Base-by-base conservation (phyloP, 2,329 filamentous ascomycete species). In the Fusarium metavorans region DNA sequence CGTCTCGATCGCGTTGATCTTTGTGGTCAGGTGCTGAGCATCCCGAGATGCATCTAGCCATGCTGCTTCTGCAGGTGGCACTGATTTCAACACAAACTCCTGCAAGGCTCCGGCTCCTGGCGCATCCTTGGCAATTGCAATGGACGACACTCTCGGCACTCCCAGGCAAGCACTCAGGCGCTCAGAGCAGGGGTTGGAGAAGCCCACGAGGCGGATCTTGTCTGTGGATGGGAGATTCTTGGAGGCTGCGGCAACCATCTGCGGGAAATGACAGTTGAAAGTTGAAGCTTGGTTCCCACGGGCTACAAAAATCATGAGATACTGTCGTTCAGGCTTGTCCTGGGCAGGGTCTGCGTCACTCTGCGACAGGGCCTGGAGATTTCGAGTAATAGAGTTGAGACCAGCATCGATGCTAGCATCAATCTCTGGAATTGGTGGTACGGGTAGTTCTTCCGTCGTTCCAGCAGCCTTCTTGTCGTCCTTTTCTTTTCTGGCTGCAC, bases 131-230 rank as follows among this genome's bases (percentile, higher is more conserved):
- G 85, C 81, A 8, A 95, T 80, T 1, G 88, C 93, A 35, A 95
- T 83, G 25, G 91, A 90, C 2, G 92, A 93, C 1, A 91, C 91
- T 37, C 91, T 87, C 1, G 91, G 90, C 11, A 94, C 85, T 2
- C 89, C 89, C 5, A 94, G 84, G 23, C 86, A 86, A 34, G 83
- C 81, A 57, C 88, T 88, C 18, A 95, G 82, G 14, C 87, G 87
- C 18, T 88, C 84, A 54, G 92, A 91, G 59, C 87, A 89, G 1
- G 87, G 83, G 62, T 88, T 90, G 0, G 91, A 91, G 56, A 94
- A 87, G 1, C 90, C 88, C 3, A 95, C 86, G 3, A 94, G 85
- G 25, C 88, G 87, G 11, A 88, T 89, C 4, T 85, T 82, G 2
- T 84, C 78, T 25, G 82, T 81, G 6, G 72, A 60, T 1, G 84